These are phyloP conservation scores for Athelia psychrophila DNA, from an alignment of 1,284 basidiomycete genomes.

Conservation along the genomic window DNA sequence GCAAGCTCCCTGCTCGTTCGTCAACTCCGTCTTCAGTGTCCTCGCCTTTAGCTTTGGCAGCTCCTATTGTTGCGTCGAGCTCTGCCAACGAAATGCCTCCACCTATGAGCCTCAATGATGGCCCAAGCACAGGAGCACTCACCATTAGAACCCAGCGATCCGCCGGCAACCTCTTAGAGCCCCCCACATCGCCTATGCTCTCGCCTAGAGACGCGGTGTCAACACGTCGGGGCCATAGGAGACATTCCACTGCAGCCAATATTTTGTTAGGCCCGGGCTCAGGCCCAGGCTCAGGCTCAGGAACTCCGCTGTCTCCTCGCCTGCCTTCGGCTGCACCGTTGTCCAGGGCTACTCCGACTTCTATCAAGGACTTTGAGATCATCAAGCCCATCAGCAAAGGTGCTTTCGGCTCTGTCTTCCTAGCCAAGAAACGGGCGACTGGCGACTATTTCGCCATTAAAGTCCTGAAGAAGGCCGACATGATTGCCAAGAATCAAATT, in stretches of 20 bases:
- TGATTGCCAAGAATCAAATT: slow-evolving; percentile 99
- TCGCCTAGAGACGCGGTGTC: slow-evolving; percentile 53
- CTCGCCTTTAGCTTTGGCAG: slow-evolving; percentile 77
- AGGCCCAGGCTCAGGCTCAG: slow-evolving; percentile 33
- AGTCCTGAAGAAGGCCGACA: slow-evolving; percentile 98
- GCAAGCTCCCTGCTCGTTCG: slow-evolving; percentile 67
- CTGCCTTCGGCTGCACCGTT: slow-evolving; percentile 77
- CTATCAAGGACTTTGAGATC: slow-evolving; percentile 98
- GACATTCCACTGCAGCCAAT: slow-evolving; percentile 67
- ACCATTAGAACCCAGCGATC: slow-evolving; percentile 60
- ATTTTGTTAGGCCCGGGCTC: slow-evolving; percentile 56
- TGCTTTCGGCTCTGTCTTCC: slow-evolving; percentile 97
- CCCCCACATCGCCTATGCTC: slow-evolving; percentile 71
- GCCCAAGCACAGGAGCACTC: slow-evolving; percentile 22
- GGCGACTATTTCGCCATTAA: slow-evolving; percentile 99
- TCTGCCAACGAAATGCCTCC: slow-evolving; percentile 57
- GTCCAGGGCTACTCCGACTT: slow-evolving; percentile 80
- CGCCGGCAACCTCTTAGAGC: slow-evolving; percentile 63
- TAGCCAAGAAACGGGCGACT: slow-evolving; percentile 97
- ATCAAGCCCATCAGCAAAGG: slow-evolving; percentile 99
- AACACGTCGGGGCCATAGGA: slow-evolving; percentile 56
- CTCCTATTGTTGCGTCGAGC: slow-evolving; percentile 72
- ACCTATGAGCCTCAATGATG: slow-evolving; percentile 61
- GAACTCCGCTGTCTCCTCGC: slow-evolving; percentile 82
- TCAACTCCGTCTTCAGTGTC: slow-evolving; percentile 84